These are phyloP conservation scores for Microthyrium microscopicum DNA, from an alignment of 2,329 filamentous ascomycete genomes.

Conservation along the genomic window DNA sequence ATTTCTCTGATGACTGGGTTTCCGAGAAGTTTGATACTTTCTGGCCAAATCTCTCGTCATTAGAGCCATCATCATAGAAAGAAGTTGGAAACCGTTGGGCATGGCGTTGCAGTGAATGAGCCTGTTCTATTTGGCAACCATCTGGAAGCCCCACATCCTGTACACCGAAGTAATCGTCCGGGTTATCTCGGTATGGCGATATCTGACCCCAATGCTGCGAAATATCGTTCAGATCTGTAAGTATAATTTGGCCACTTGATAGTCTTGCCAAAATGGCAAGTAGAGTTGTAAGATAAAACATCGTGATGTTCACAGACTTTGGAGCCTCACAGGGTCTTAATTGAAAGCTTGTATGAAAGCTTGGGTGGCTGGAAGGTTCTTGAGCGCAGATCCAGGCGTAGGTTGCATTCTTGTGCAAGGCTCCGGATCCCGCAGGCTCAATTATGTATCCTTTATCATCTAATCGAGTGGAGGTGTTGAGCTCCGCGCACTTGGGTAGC, in stretches of 20 bases:
- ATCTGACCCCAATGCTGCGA: slow-evolving; percentile 31
- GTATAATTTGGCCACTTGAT: slow-evolving; percentile 8
- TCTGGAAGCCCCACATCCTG: slow-evolving; percentile 30
- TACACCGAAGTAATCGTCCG: slow-evolving; percentile 30
- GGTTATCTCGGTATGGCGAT: slow-evolving; percentile 30
- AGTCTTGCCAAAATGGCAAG: no score
- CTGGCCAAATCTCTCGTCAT: slow-evolving; percentile 30
- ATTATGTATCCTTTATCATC: no score
- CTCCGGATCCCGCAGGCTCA: no score
- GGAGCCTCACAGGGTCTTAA: no score
- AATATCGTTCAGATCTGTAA: slow-evolving; percentile 19
- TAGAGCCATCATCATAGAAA: slow-evolving; percentile 28
- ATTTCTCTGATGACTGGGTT: slow-evolving; percentile 17
- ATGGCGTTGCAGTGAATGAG: slow-evolving; percentile 37
- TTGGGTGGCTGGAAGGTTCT: no score
- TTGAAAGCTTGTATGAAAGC: no score
- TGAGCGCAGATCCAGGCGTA: no score
- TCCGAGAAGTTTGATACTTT: slow-evolving; percentile 32
- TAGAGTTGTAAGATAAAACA: no score
- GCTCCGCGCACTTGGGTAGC: no score
- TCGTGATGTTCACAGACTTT: no score
- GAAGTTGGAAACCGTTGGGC: slow-evolving; percentile 32
- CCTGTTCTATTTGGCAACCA: slow-evolving; percentile 40
- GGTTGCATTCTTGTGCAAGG: no score
- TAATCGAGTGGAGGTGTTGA: no score